Base-by-base conservation (phyloP, 805 yeast species). In the Lachancea mirantina region DNA sequence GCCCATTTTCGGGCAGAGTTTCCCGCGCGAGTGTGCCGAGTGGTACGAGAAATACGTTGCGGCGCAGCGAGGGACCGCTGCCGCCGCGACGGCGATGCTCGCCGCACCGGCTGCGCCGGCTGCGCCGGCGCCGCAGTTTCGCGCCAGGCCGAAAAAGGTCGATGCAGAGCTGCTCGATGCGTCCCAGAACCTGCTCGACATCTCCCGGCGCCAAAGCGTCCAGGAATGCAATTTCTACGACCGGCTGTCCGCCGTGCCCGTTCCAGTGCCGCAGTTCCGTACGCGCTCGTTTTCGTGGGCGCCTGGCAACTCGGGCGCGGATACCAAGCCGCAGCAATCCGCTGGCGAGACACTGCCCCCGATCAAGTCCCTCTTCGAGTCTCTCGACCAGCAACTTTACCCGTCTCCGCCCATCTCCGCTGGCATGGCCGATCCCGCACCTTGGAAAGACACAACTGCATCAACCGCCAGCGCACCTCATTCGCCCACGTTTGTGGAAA, bases 1-100 rank as follows among this genome's bases (percentile, higher is more conserved):
- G 17, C 95, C 96, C 2, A 44, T 87, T 6, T 87, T 87, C 59
- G 96, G 96, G 3, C 57, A 61, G 2, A 68, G 62, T 17, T 87
- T 87, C 53, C 63, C 65, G 4, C 36, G 40, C 14, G 49, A 51
- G 25, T 64, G 69, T 38, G 57, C 43, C 15, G 16, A 38, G 5
- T 41, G 46, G 44, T 41, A 33, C 26, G 14, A 27, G n/a, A 8
- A 18, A 4, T 23, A 21, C 16, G 32, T 34, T 4, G 36, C 32
- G 4, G 20, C 28, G 14, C 28, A 20, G 13, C 36, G 31, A n/a
- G 27, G 31, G 23, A 26, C 22, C 14, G 5, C 21, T 4, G 6
- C 10, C 11, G 7, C 26, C 15, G 14, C 10, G 14, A 6, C 8
- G 7, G 14, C 22, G 6, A 8, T 11, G 8, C n/a, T 24, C 16